These are phyloP conservation scores for Viola odorata DNA, from an alignment of 345 rosid species.

Conservation along the genomic window DNA sequence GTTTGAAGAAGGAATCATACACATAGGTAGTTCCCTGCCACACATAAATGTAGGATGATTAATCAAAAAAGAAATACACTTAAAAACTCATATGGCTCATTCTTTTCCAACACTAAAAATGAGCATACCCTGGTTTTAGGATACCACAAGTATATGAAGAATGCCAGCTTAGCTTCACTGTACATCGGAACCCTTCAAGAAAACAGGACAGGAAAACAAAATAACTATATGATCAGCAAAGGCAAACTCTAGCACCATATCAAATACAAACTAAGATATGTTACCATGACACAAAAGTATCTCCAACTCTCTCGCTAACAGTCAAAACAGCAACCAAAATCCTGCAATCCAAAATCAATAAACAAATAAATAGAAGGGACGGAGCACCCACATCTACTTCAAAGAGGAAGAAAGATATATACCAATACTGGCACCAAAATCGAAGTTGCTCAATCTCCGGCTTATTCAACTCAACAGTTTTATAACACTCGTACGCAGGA, in stretches of 20 bases:
- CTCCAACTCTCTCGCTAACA: constrained; percentile 57
- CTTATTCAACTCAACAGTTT: constrained; percentile 49
- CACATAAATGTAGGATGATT: background rate
- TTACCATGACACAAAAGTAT: constrained; percentile 63
- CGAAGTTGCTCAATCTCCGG: constrained; percentile 59
- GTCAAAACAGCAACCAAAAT: constrained; percentile 57
- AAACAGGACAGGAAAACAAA: constrained; percentile 9
- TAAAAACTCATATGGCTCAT: too few relatives aligned
- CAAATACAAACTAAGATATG: constrained; percentile 3
- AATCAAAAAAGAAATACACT: too few relatives aligned
- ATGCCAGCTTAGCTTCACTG: constrained; percentile 70
- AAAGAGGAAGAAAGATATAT: background rate
- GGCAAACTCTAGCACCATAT: background rate
- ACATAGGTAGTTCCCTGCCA: constrained; percentile 61
- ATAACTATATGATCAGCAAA: background rate
- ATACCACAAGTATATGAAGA: constrained; percentile 79
- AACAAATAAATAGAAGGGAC: background rate
- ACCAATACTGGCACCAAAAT: constrained; percentile 71
- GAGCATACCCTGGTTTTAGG: constrained; percentile 66
- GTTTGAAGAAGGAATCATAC: constrained; percentile 57
- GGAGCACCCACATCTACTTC: background rate
- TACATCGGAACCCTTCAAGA: constrained; percentile 76
- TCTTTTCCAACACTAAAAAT: background rate
- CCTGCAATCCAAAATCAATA: constrained; percentile 33
- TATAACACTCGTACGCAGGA: constrained; percentile 65